These are phyloP conservation scores for Salix viminalis DNA, from an alignment of 345 rosid genomes.

Conservation along the genomic window DNA sequence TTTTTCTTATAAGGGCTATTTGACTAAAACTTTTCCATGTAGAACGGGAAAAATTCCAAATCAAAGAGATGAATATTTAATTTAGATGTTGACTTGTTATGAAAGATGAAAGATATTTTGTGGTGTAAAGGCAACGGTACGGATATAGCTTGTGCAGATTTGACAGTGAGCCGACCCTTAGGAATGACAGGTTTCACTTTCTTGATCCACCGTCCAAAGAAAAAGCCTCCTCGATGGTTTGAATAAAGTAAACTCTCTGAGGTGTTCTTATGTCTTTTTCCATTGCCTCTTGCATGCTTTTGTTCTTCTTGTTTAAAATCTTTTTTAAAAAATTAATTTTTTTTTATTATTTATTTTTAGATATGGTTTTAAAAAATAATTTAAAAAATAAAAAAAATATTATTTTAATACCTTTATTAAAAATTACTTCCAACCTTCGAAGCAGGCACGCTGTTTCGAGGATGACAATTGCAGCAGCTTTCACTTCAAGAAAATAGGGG, in stretches of 20 bases:
- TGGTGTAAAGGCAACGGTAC: not conserved
- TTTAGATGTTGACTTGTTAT: no score
- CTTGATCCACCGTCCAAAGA: conserved; percentile 54
- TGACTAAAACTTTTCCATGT: no score
- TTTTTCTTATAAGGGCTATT: no score
- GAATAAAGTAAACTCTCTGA: conserved; percentile 23
- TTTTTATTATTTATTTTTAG: no score
- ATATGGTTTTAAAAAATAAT: no score
- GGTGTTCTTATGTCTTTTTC: conserved; percentile 24
- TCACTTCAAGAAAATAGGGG: conserved; percentile 7
- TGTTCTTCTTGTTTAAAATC: not conserved
- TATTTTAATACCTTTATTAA: no score
- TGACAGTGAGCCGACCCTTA: conserved; percentile 31
- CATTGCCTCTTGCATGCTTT: not conserved
- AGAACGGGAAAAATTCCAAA: no score
- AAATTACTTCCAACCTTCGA: no score
- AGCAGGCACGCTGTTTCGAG: not conserved
- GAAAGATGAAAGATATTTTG: not conserved
- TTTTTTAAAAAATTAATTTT: no score
- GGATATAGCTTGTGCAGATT: not conserved
- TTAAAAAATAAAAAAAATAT: no score
- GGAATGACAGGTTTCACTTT: conserved; percentile 11
- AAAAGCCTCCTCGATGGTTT: conserved; percentile 15
- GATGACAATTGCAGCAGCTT: not conserved
- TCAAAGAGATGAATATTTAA: no score